A percentile compares a stretch with the other conserved stretches of the same genome.
Conservation (phyloP, 2,329 filamentous ascomycete genomes). For the Torrubiellomyces zombiae region DNA sequence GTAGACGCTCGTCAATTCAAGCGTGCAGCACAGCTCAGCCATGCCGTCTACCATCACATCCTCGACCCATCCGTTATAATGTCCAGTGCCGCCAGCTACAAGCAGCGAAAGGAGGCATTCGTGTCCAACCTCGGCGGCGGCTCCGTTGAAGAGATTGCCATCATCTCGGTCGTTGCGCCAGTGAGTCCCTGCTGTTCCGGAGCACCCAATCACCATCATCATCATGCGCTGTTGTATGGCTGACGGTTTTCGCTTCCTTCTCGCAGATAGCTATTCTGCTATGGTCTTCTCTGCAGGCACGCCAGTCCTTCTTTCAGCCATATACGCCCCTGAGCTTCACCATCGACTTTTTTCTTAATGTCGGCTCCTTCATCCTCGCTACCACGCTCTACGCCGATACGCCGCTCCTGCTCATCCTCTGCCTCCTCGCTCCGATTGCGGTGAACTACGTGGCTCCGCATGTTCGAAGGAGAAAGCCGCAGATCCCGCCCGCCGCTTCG, state of each 20-base stretch:
- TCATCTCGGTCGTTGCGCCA: constrained; percentile 68
- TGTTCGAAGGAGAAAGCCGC: constrained; percentile 27
- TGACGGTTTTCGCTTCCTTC: constrained; percentile 1
- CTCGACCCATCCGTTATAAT: constrained; percentile 14
- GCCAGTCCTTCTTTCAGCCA: constrained; percentile 66
- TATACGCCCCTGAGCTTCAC: constrained; percentile 51
- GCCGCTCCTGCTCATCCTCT: constrained; percentile 55
- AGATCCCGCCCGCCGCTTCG: constrained; percentile 16
- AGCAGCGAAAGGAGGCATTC: constrained; percentile 84
- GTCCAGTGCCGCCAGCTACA: constrained; percentile 46
- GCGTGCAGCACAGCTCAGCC: too few relatives aligned
- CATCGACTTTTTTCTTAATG: constrained; percentile 79
- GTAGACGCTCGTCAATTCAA: too few relatives aligned
- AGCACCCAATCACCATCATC: too few relatives aligned
- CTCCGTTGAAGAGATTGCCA: constrained; percentile 69
- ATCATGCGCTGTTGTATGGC: background rate
- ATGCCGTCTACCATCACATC: too few relatives aligned
- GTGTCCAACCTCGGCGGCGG: constrained; percentile 84
- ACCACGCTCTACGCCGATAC: constrained; percentile 68
- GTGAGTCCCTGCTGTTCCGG: constrained; percentile 29
- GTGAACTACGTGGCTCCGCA: constrained; percentile 39
- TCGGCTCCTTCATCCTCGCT: constrained; percentile 65
- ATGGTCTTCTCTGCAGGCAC: constrained; percentile 78
- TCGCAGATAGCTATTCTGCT: constrained; percentile 61
- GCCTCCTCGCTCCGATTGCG: constrained; percentile 56